Conservation (phyloP, 2,329 filamentous ascomycete species). For the Onygenales sp. region DNA sequence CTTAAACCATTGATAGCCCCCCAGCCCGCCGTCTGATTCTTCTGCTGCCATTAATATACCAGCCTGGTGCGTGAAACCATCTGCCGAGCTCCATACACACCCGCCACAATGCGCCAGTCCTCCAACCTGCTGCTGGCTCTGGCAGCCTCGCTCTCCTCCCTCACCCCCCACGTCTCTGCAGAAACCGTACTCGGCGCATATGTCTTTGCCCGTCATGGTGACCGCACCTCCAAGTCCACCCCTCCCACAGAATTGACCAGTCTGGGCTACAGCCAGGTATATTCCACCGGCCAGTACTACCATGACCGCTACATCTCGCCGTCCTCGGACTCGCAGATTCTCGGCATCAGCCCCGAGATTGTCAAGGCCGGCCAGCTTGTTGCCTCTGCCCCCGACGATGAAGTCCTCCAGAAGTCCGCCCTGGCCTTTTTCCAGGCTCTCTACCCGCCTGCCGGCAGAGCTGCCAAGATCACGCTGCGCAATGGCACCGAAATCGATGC, state of each 20-base stretch:
- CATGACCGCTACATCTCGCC: slow-evolving; percentile 63
- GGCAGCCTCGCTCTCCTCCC: slow-evolving; percentile 14
- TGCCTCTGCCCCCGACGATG: slow-evolving; percentile 63
- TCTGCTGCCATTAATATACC: too few relatives aligned
- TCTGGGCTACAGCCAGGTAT: slow-evolving; percentile 69
- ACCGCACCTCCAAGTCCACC: slow-evolving; percentile 70
- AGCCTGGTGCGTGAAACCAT: background rate
- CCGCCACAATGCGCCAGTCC: background rate
- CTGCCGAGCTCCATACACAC: background rate
- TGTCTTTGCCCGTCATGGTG: slow-evolving; percentile 84
- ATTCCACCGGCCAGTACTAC: slow-evolving; percentile 64
- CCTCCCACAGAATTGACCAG: slow-evolving; percentile 65
- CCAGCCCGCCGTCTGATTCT: too few relatives aligned
- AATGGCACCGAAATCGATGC: slow-evolving; percentile 59
- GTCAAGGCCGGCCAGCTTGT: slow-evolving; percentile 62
- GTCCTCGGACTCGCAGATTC: slow-evolving; percentile 51
- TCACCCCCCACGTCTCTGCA: slow-evolving; percentile 18
- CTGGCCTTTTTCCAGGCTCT: slow-evolving; percentile 74
- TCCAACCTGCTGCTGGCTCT: background rate
- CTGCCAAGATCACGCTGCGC: slow-evolving; percentile 52
- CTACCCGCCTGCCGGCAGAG: slow-evolving; percentile 63
- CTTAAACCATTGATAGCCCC: too few relatives aligned
- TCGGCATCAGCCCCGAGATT: slow-evolving; percentile 54
- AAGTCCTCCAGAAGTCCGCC: slow-evolving; percentile 71
- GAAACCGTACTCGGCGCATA: slow-evolving; percentile 75